Percentiles rank a stretch among this genome's conserved stretches.
phyloP scores from a whole-genome alignment of 2,329 filamentous ascomycete species.

The Fusarium sp. region DNA sequence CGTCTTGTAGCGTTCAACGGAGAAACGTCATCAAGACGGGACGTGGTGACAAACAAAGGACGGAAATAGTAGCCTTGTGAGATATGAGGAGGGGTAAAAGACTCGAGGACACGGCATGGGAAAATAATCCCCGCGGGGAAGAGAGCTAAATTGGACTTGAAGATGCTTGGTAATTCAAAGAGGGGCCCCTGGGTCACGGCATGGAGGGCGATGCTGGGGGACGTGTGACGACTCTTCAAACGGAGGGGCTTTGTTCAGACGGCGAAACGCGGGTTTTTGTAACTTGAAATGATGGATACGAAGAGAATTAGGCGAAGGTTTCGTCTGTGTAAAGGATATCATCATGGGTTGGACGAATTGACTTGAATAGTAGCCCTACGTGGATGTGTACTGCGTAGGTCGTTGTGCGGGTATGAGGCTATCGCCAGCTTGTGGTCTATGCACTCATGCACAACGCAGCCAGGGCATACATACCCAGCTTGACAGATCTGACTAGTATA shows the following conservation, averaged over 20 bases:
- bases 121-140: conserved; percentile 20
- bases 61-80: conserved; percentile 32
- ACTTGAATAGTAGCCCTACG: background rate
- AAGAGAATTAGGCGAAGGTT: background rate
- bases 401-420: background rate
- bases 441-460: background rate
- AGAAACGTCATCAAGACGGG: conserved; percentile 17
- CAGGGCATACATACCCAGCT: background rate
- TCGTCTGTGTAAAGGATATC: background rate
- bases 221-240: conserved; percentile 42
- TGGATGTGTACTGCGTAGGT: background rate
- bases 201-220: conserved; percentile 33
- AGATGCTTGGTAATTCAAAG: background rate
- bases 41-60: conserved; percentile 18
- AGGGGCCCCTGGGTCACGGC: conserved; percentile 33
- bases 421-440: background rate
- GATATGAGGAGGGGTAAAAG: background rate
- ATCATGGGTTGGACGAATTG: background rate
- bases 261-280: background rate
- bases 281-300: background rate
- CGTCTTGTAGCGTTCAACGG: conserved; percentile 7
- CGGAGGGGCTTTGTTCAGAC: conserved; percentile 14
- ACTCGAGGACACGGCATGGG: conserved; percentile 16
- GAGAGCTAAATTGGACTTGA: background rate
- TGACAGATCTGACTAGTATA: background rate